Percentiles rank a stretch among this genome's conserved stretches.
Conservation (phyloP, 768 basidiomycete genomes). For the Sporobolomyces phaffii region DNA sequence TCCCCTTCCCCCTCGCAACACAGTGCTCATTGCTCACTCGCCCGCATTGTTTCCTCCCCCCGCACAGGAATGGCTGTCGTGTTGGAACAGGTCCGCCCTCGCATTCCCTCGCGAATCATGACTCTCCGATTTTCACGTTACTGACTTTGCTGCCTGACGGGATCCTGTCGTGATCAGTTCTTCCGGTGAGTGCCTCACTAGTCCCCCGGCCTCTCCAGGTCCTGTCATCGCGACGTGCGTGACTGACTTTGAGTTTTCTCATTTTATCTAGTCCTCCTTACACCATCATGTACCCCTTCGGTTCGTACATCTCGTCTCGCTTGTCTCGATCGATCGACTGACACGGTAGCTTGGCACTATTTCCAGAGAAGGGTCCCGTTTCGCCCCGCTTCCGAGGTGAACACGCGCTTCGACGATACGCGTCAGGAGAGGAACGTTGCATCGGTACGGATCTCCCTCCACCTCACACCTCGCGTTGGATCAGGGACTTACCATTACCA, state of each 20-base stretch:
- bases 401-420: slow-evolving; percentile 91
- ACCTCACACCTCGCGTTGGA: too few relatives aligned
- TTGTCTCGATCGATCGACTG: too few relatives aligned
- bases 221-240: too few relatives aligned
- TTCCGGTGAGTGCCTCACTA: slow-evolving; percentile 39
- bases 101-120: background rate
- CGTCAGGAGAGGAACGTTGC: slow-evolving; percentile 95
- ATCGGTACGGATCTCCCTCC: slow-evolving; percentile 63
- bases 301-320: background rate
- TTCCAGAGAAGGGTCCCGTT: slow-evolving; percentile 81
- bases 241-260: too few relatives aligned
- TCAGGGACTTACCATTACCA: too few relatives aligned
- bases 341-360: background rate
- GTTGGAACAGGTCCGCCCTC: slow-evolving; percentile 47
- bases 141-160: too few relatives aligned
- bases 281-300: slow-evolving; percentile 52
- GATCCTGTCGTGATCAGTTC: slow-evolving; percentile 14
- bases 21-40: too few relatives aligned
- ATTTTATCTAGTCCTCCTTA: slow-evolving; percentile 91
- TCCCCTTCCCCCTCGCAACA: too few relatives aligned
- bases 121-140: too few relatives aligned
- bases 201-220: too few relatives aligned
- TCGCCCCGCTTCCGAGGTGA: slow-evolving; percentile 98
- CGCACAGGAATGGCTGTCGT: slow-evolving; percentile 93
- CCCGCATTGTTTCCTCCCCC: too few relatives aligned